Base-by-base conservation (phyloP, 352 stramenopile species). In the Thraustochytrium striatum region DNA sequence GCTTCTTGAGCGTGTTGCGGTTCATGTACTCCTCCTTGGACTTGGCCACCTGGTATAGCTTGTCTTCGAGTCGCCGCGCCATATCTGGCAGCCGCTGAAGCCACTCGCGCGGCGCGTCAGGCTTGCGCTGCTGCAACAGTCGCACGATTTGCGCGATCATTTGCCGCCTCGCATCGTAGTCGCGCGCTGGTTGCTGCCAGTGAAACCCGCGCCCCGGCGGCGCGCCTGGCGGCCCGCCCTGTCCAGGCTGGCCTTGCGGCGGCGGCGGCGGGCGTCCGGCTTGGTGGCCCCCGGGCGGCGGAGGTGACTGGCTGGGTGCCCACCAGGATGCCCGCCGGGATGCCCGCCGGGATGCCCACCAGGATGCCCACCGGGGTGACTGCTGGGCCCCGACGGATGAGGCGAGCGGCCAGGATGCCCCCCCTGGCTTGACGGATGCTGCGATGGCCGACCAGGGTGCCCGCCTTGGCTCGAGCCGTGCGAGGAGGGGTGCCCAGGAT, bases 31-130 rank as follows among this genome's bases (percentile, higher is more conserved):
- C 93, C 61, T 96, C 92, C 65, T 95, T 72, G 58, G 89, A 85
- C 43, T 85, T 50, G 84, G 95, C 85, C 83, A 92, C 92, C 2
- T 89, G 89, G 79, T 98, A 99, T 59, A 97, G 91, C 73, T 94
- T 95, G 72, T 98, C 94, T 83, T 99, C 95, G 47, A 99, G 86
- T 57, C 94, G 89, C 78, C 97, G 94, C 0, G 95, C 95, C 95
- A 99, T 99, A 82, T 98, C 92, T 0, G 94, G 94, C 25, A 99
- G 87, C 81, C 97, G 97, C 73, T 97, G 91, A 53, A 98, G 85
- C 95, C 95, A 98, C 82, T 98, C 96, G 32, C 92, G 86, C 2
- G 93, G 91, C 3, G 95, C 93, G 85, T 98, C 97, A 36, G 94
- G 94, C 41, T 95, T 92, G 62, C 97, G 91, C 61, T 94, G 93